Base-by-base conservation (phyloP, 2,329 filamentous ascomycete genomes). In the Botrytis fabae region DNA sequence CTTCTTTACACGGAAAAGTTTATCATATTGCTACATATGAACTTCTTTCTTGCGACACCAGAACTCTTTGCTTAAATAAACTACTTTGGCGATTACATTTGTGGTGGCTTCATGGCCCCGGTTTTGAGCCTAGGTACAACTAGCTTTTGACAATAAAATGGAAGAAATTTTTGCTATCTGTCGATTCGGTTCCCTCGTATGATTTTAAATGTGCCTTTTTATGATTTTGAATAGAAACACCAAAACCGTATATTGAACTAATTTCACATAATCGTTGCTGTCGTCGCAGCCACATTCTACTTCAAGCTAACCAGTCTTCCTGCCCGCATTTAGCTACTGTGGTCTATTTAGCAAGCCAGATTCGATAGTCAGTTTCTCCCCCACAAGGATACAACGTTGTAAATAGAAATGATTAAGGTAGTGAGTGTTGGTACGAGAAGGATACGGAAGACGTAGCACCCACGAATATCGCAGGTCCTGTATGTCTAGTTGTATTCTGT, bases 21-120 rank as follows among this genome's bases (percentile, higher is more conserved):
- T 42, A 70, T 63, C 40, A 48, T 61, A 42, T 32, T 63, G 71
- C 59, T 71, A 25, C 54, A 73, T 61, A 40, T 48, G 35, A 44
- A 48, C 28, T 42, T 46, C 6, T 51, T 62, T 70, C 42, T 70
- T 62, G 57, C 38, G 35, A 44, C 71, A 65, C 54, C 60, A 60
- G 46, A 54, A 28, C 63, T 69, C 65, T 59, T 73, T 69, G 59
- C 57, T 62, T 35, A 70, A 40, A 51, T 48, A 28, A 46, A 35
- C 6, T 57, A 28, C n/a, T 57, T 69, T 70, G 64, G 65, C 48
- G 38, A n/a, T 32, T 40, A 48, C 22, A 54, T 69, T 69, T 69
- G 68, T 62, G 70, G 62, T 59, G 70, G 70, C 70, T 72, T 69
- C n/a, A 66, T 66, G 57, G 70, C 70, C 70, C 63, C 70, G 61